Evolutionary conservation across 2,329 filamentous ascomycete species (phyloP), one percentile per base, ranked within the genome.

Genomic region (Aureobasidium subglaciale): DNA sequence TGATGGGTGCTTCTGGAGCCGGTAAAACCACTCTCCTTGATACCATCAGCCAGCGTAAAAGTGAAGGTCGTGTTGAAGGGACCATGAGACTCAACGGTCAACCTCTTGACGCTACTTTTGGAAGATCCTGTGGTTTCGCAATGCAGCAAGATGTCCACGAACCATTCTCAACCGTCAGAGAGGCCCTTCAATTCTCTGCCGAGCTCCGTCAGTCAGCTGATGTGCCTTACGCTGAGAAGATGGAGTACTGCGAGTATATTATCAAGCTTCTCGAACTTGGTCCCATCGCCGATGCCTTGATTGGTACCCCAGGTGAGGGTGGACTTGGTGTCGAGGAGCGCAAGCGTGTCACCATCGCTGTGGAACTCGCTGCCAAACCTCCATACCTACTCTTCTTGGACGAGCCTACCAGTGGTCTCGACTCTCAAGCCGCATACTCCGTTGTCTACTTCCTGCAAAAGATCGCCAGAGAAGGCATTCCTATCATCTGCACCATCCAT

Each of bases 1-100:
- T 96, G 40, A 70, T 91, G 52, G 93, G 92, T 1, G 90, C 92
- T 15, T 84, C 85, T 54, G 87, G 85, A 61, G 81, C 83, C 45
- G 92, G 92, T 64, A 99, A 97, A 76, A 97, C 92, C 0, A 81
- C 88, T 11, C 82, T 97, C 30, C 74, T 90, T 16, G 90, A 84
- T 64, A 65, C 63, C 34, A 77, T 84, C 3, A 80, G 80, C 0
- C 75, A 81, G 55, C 73, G 85, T 13, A 81, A 77, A 0, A 79
- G 75, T 0, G 78, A 82, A 63, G 84, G 84, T 9, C 79, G 86
- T 1, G 76, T 86, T 9, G 83, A 81, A 0, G 84, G 84, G 5
- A 79, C 84, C 52, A 85, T 86, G 79, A 68, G 85, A 15, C 81
- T 87, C 6, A 82, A 85, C 59, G 83, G 83, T 2, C 77, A 71